These are phyloP conservation scores for Huntiella decipiens DNA, from an alignment of 2,329 filamentous ascomycete genomes.

Conservation along the genomic window DNA sequence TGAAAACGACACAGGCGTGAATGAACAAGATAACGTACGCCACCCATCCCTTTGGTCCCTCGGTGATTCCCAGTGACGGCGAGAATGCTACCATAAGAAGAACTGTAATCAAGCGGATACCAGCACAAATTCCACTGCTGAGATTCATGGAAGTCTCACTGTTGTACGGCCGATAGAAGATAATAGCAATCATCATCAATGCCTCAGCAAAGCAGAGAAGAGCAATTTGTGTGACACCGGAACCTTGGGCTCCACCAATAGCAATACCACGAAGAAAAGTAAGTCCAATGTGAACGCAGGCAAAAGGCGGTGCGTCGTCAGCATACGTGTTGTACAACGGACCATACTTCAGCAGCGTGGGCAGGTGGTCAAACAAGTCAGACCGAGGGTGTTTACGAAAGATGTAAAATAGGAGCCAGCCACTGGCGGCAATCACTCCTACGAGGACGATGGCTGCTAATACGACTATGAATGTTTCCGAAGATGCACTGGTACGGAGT, in stretches of 20 bases:
- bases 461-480: slow-evolving; percentile 51
- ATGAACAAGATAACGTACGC: slow-evolving; percentile 79
- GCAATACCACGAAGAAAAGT: slow-evolving; percentile 75
- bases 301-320: slow-evolving; percentile 79
- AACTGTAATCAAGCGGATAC: slow-evolving; percentile 55
- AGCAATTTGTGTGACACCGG: slow-evolving; percentile 82
- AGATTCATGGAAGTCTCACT: slow-evolving; percentile 92
- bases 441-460: slow-evolving; percentile 59
- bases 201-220: slow-evolving; percentile 88
- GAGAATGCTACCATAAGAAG: slow-evolving; percentile 69
- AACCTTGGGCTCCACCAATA: slow-evolving; percentile 81
- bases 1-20: slow-evolving; percentile 66
- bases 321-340: slow-evolving; percentile 96
- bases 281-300: slow-evolving; percentile 67
- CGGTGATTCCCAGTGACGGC: slow-evolving; percentile 58
- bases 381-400: slow-evolving; percentile 63
- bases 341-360: slow-evolving; percentile 75
- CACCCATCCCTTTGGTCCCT: slow-evolving; percentile 79
- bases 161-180: slow-evolving; percentile 80
- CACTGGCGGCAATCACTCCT: slow-evolving; percentile 51
- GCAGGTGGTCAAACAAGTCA: slow-evolving; percentile 80
- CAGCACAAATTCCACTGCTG: slow-evolving; percentile 73
- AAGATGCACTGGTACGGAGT: slow-evolving; percentile 52
- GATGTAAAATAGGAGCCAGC: slow-evolving; percentile 67
- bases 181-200: slow-evolving; percentile 66